Percentiles rank a stretch among this genome's conserved stretches.
phyloP scores from a whole-genome alignment of 768 basidiomycete genomes.

The Agaricus sinodeliciosus region DNA sequence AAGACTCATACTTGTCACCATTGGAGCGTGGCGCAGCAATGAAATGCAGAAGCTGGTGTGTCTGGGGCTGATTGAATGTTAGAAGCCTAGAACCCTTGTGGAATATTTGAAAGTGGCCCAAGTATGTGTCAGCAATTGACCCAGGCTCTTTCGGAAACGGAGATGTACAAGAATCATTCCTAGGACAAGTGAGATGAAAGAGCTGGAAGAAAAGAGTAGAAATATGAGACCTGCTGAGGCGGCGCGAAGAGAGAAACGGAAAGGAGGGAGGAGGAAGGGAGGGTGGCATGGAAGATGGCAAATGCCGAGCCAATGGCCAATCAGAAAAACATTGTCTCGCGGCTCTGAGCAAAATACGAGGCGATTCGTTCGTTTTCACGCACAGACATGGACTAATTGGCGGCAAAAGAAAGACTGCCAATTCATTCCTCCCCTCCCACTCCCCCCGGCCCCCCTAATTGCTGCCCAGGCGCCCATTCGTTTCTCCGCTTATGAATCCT shows the following conservation, averaged over 20 bases:
- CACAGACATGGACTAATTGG: conserved; percentile 15
- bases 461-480: conserved; percentile 12
- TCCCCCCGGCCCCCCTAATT: neutral
- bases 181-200: neutral
- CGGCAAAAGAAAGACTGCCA: conserved; percentile 10
- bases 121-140: no score
- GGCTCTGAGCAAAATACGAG: conserved; percentile 14
- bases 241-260: neutral
- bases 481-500: conserved; percentile 12
- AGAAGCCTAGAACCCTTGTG: no score
- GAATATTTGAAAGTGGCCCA: no score
- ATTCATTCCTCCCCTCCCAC: conserved; percentile 7
- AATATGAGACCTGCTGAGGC: neutral
- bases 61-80: no score
- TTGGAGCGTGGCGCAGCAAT: no score
- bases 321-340: conserved; percentile 19
- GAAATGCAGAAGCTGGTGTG: no score
- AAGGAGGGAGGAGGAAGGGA: conserved; percentile 9
- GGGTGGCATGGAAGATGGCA: conserved; percentile 29
- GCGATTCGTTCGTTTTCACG: conserved; percentile 21
- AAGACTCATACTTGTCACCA: no score
- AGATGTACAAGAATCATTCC: no score
- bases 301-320: conserved; percentile 30
- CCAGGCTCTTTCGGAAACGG: no score
- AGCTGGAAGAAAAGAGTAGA: neutral